phyloP scores from a whole-genome alignment of 2,329 filamentous ascomycete genomes.

The Cylindrodendrum hubeiense region DNA sequence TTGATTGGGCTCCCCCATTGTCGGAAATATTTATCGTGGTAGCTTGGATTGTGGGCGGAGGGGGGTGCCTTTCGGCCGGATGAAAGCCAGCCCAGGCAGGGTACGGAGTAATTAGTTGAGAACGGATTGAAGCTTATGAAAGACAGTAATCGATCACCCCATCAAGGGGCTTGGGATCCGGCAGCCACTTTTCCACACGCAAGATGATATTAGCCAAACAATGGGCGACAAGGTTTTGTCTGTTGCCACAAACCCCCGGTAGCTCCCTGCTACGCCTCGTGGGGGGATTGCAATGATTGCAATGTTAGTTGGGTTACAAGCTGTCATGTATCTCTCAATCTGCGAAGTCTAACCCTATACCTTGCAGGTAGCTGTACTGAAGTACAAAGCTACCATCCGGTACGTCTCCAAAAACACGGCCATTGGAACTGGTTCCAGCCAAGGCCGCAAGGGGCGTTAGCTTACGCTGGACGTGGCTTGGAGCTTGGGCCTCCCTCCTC shows the following conservation, averaged over 20 bases:
- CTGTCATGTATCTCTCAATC: background rate
- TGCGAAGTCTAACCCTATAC: background rate
- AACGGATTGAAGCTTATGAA: background rate
- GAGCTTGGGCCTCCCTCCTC: constrained; percentile 30
- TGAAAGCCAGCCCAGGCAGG: background rate
- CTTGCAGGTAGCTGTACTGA: background rate
- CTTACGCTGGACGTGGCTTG: constrained; percentile 13
- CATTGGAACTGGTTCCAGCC: background rate
- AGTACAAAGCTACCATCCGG: background rate
- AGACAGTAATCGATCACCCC: background rate
- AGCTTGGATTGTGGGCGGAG: background rate
- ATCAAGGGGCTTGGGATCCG: background rate
- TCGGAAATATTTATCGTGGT: background rate
- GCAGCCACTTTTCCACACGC: background rate
- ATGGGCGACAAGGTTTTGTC: background rate
- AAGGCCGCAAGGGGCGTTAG: constrained; percentile 6
- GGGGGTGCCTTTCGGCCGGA: background rate
- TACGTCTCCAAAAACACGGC: background rate
- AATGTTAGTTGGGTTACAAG: background rate
- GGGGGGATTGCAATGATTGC: too few relatives aligned
- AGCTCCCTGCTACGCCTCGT: background rate
- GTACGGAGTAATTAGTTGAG: too few relatives aligned
- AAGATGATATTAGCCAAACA: background rate
- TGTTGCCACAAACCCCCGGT: background rate
- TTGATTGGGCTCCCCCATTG: background rate